Evolutionary conservation across 2,329 filamentous ascomycete species (phyloP), one percentile per base, ranked within the genome.

Genomic region (Nemania abortiva): DNA sequence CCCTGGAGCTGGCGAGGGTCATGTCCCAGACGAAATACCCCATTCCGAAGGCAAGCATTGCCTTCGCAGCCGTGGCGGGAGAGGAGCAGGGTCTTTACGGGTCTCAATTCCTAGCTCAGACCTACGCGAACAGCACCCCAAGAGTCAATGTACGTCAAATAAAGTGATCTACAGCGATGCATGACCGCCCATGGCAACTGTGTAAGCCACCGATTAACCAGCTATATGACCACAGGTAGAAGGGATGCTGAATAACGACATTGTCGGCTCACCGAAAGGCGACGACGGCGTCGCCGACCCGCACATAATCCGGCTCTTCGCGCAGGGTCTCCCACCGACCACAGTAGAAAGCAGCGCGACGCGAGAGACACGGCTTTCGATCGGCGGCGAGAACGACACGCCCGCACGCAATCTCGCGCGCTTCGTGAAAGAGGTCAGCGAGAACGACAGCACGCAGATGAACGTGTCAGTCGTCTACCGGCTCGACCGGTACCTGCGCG

Each of bases 71-170:
- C 3, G 85, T 87, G 1, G 85, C 87, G 1, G 87, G 86, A 15
- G 87, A 89, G 76, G 87, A 89, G 70, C 87, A 89, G 78, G 81
- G 80, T 5, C 81, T 89, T 2, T 86, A 85, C 63, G 87, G 87
- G 3, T 79, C 85, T 4, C 78, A 79, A 2, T 84, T 84, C 76
- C 79, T 89, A 5, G 87, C 87, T 1, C 82, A 85, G 72, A 85
- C 83, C 0, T 82, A 87, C 59, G 84, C 83, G 37, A 86, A 87
- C 72, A 78, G 82, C 6, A 84, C 74, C 56, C 76, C 77, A 22
- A 70, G 80, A 55, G 82, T 83, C 7, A 77, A 77, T 58, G 76
- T 76, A 72, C 18, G 74, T n/a, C n/a, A n/a, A n/a, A n/a, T 73
- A 6, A 34, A 11, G 37, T 9, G 15, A 18, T 39, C 47, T 24